A percentile compares a stretch with the other conserved stretches of the same genome.
Conservation (phyloP, 2,329 filamentous ascomycete genomes). For the Elsinoe necatrix region DNA sequence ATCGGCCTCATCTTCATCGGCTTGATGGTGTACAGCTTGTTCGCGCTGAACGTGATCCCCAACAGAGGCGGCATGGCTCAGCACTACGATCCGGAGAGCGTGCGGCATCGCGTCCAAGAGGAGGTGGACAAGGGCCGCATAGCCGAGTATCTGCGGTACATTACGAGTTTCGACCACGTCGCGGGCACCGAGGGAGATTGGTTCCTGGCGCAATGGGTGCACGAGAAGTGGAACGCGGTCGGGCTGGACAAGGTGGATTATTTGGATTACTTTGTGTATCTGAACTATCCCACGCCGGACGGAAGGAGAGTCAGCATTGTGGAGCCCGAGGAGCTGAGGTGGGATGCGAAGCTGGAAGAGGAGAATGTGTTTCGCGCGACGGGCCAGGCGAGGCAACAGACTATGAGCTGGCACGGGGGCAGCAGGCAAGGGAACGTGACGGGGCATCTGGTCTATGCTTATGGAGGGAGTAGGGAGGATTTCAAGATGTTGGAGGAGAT, state of each 20-base stretch:
- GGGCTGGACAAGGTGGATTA: conserved; percentile 66
- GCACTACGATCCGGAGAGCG: conserved; percentile 74
- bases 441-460: conserved; percentile 82
- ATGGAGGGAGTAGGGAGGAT: conserved; percentile 80
- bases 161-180: conserved; percentile 79
- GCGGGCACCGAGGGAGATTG: conserved; percentile 92
- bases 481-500: conserved; percentile 64
- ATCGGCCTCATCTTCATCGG: conserved; percentile 68
- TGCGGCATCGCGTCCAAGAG: conserved; percentile 65
- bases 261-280: conserved; percentile 66
- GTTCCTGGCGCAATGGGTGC: conserved; percentile 73
- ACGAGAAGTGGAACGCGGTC: conserved; percentile 63
- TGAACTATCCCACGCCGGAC: conserved; percentile 76
- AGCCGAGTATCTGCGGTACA: conserved; percentile 63
- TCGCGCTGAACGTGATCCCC: conserved; percentile 75
- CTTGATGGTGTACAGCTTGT: conserved; percentile 71
- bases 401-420: conserved; percentile 76
- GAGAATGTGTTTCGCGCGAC: conserved; percentile 55
- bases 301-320: conserved; percentile 77
- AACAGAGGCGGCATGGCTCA: conserved; percentile 56
- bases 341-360: conserved; percentile 81
- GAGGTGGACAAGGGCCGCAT: conserved; percentile 57
- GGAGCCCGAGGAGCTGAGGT: conserved; percentile 56
- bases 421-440: conserved; percentile 79
- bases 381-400: conserved; percentile 53